Evolutionary conservation across 345 rosid species (phyloP).

Genomic region (Gossypium longicalyx): DNA sequence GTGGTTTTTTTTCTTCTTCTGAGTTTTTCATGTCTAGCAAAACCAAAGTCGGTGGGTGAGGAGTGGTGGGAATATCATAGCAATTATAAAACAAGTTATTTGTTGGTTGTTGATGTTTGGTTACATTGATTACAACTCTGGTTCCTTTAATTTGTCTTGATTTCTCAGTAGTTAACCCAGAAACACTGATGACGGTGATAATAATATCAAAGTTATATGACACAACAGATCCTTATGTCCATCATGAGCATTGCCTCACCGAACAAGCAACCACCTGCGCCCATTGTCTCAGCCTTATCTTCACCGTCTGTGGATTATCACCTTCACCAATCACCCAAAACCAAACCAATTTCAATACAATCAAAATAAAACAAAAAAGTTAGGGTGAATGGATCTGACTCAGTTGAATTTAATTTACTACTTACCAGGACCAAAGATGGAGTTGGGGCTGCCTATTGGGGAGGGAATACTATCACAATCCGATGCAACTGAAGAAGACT

Average conservation of each 20-base stretch:
- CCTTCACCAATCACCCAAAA: slow-evolving; percentile 33
- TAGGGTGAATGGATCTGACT: not conserved
- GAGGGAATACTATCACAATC: slow-evolving; percentile 44
- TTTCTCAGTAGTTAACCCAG: not conserved
- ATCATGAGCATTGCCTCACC: slow-evolving; percentile 58
- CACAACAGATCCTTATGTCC: not conserved
- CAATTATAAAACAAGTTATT: not conserved
- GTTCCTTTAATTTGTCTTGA: not conserved
- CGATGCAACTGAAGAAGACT: slow-evolving; percentile 40
- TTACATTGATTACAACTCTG: not conserved
- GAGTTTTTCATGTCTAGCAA: not conserved
- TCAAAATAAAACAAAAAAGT: not conserved
- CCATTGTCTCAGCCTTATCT: slow-evolving; percentile 86
- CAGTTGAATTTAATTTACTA: not conserved
- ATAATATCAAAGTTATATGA: not conserved
- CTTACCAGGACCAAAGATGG: slow-evolving; percentile 48
- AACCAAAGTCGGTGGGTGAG: slow-evolving; percentile 5
- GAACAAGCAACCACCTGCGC: slow-evolving; percentile 95
- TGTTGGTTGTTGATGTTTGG: slow-evolving; percentile 6
- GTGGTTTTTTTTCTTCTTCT: too few species aligned
- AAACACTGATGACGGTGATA: not conserved
- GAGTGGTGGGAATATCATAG: not conserved
- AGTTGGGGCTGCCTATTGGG: slow-evolving; percentile 54
- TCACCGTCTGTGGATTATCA: slow-evolving; percentile 75
- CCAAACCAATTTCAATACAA: not conserved